phyloP scores from a whole-genome alignment of 805 yeast species.

The Dipodascus geniculatus region DNA sequence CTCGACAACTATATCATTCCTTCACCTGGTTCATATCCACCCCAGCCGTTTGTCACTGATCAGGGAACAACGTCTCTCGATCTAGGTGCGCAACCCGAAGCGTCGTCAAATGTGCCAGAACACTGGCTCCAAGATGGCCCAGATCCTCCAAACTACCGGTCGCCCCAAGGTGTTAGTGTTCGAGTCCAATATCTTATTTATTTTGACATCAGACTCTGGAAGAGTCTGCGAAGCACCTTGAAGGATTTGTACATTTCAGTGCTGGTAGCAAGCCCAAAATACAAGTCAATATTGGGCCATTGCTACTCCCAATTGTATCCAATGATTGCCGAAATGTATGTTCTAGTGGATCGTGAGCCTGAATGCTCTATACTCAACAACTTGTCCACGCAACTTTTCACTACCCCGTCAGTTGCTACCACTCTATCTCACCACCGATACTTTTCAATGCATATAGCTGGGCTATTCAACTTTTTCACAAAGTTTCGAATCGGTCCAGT shows the following conservation, averaged over 20 bases:
- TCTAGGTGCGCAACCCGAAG: not conserved
- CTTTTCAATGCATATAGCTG: constrained; percentile 46
- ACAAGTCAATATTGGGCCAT: constrained; percentile 48
- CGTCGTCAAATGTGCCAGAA: not conserved
- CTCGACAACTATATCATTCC: not conserved
- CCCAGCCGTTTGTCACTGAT: not conserved
- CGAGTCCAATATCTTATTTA: constrained; percentile 49
- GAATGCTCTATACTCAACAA: constrained; percentile 65
- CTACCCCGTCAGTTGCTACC: constrained; percentile 73
- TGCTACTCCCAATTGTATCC: constrained; percentile 83
- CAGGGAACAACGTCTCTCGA: not conserved
- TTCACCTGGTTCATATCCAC: not conserved
- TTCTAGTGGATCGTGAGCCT: constrained; percentile 75
- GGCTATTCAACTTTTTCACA: constrained; percentile 53
- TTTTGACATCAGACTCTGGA: constrained; percentile 67
- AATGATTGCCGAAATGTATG: constrained; percentile 54
- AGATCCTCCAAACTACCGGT: not conserved
- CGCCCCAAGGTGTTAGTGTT: constrained; percentile 7
- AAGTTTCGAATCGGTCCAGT: constrained; percentile 38
- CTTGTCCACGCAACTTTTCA: constrained; percentile 75
- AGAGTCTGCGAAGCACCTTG: constrained; percentile 40
- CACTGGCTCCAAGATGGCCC: constrained; percentile 2
- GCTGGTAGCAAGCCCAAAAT: constrained; percentile 46
- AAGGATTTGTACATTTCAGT: constrained; percentile 57
- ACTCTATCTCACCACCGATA: constrained; percentile 54